Base-by-base conservation (phyloP, 1,139 yeast genomes). In the Sugiyamaella sp. region DNA sequence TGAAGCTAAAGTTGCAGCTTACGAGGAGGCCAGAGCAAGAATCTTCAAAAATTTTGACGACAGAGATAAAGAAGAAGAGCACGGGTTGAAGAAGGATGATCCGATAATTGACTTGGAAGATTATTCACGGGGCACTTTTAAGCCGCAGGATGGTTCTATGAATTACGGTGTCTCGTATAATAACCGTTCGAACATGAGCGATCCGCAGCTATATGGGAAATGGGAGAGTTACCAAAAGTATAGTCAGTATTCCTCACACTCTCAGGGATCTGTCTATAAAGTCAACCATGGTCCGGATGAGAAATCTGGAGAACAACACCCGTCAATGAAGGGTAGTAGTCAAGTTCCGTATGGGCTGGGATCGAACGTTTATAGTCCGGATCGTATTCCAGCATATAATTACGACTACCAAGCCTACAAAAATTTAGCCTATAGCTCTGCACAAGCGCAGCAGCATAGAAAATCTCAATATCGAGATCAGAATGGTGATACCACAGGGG, bases 1-100 rank as follows among this genome's bases (percentile, higher is more conserved):
- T n/a, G 71, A 63, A 43, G 61, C 66, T 1, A 61, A 75, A 49
- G 78, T 76, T 53, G 78, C 76, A 9, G 68, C 74, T 20, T 78
- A 78, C 60, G 72, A 71, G 61, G 72, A 71, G 59, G 74, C 78
- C 9, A 66, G 82, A 45, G 79, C 77, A 27, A 68, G 78, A 51
- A 79, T 79, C 9, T 78, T 79, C 63, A 71, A 71, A 21, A 69
- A 55, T 19, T 58, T 57, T 37, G 56, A 27, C 1, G 70, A 69
- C 2, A 69, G 65, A 2, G 72, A 66, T 1, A 67, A 63, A 2
- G 70, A 60, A 3, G 69, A 38, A 29, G 14, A 29, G 5, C 9
- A 25, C 10, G 29, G 9, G n/a, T n/a, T n/a, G n/a, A n/a, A n/a
- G 14, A 29, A 12, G 4, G 35, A 8, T 29, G 35, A 5, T 29